Evolutionary conservation across 202 grass and related monocot genomes (phyloP), one percentile per base, ranked within the genome.

Genomic region (Carex sylvatica): DNA sequence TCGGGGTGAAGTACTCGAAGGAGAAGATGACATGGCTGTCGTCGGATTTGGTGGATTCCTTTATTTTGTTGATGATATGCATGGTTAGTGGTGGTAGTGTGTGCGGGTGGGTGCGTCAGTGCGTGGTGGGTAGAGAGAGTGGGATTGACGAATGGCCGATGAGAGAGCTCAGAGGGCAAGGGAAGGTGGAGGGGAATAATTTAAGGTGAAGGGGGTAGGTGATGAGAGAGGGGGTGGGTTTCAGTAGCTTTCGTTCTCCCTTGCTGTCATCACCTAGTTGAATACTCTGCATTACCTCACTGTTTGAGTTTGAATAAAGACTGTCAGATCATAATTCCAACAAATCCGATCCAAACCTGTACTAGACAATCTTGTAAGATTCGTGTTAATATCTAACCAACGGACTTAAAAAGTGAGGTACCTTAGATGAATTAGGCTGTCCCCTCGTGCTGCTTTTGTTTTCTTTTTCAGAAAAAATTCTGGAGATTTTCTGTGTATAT

Each of bases 1-100:
- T 80, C 0, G 84, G 84, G 5, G 76, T 86, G 84, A 86, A 86
- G 76, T 69, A 86, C 44, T 86, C 84, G 53, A 86, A 86, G 12
- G 84, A 86, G 51, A 86, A 86, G 64, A 86, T 70, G 33, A 86
- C 84, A 19, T 55, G 44, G 31, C 9, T 70, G 2, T 80, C 83
- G 61, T 85, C 55, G 68, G 35, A 40, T 28, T 47, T 30, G n/a
- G 82, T n/a, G 26, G 54, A 62, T 11, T 61, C 30, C 9, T 64
- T 76, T 65, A 86, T 80, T 35, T 86, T 86, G 63, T 72, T 61
- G 76, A 86, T 81, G 22, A 86, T 70, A 11, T 63, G 64, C 84
- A 86, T 86, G 61, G 12, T 51, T 44, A 8, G 4, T 24, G 28
- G 28, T 62, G 31, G 14, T 52, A 3, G 19, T 49, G 46, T 11